Percentiles rank a stretch among this genome's conserved stretches.
Evolutionary conservation across 2,329 filamentous ascomycete species (phyloP).

Genomic region (Alternaria infectoria): DNA sequence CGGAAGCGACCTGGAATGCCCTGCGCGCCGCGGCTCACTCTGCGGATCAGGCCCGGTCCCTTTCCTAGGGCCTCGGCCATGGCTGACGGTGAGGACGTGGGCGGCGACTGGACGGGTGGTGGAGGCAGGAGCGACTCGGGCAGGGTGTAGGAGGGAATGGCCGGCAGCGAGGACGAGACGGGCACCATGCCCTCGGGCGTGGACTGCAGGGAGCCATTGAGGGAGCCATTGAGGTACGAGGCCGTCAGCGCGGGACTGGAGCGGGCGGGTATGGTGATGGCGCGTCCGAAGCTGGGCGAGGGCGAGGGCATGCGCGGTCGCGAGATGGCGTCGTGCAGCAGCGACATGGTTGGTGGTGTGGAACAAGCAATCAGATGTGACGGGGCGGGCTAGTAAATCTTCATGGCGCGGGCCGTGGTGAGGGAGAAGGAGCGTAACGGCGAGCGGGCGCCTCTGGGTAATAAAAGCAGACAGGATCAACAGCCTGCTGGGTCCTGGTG

Average conservation of each 20-base stretch:
- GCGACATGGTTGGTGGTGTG: conserved; percentile 30
- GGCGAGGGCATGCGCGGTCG: conserved; percentile 44
- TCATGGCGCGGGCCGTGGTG: conserved; percentile 31
- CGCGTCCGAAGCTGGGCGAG: conserved; percentile 38
- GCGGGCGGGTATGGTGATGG: conserved; percentile 48
- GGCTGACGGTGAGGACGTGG: conserved; percentile 59
- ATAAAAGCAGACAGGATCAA: conserved; percentile 37
- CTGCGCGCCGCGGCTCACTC: conserved; percentile 81
- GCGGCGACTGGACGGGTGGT: conserved; percentile 47
- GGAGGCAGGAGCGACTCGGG: conserved; percentile 72
- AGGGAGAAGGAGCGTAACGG: conserved; percentile 24
- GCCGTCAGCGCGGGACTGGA: conserved; percentile 50
- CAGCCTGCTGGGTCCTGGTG: conserved; percentile 33
- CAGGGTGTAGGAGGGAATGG: conserved; percentile 66
- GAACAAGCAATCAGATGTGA: conserved; percentile 1
- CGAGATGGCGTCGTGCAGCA: conserved; percentile 36
- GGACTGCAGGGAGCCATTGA: conserved; percentile 69
- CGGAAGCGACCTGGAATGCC: conserved; percentile 73
- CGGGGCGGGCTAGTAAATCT: conserved; percentile 26
- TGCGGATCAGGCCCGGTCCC: conserved; percentile 75
- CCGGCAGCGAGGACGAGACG: conserved; percentile 56
- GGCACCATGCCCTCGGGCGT: conserved; percentile 69
- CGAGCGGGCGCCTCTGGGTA: conserved; percentile 32
- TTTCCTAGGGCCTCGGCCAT: conserved; percentile 68
- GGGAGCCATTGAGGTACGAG: conserved; percentile 61